Evolutionary conservation across 1,284 basidiomycete species (phyloP).

Genomic region (Trametes pubescens): DNA sequence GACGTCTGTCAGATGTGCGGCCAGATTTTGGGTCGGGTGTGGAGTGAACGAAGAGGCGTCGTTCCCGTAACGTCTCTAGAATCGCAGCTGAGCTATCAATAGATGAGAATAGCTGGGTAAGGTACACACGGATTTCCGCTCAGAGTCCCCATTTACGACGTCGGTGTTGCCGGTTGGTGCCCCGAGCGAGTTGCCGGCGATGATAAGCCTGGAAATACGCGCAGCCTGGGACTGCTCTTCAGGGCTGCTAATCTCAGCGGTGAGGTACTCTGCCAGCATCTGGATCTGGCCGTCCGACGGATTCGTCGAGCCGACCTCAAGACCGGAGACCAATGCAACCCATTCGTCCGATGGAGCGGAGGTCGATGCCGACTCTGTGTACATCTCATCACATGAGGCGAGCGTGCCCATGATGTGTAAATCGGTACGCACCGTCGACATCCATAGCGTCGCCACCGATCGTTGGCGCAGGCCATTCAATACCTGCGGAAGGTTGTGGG

Average conservation of each 20-base stretch:
- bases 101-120: background rate
- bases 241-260: constrained; percentile 80
- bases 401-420: background rate
- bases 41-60: constrained; percentile 71
- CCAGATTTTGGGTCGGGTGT: constrained; percentile 78
- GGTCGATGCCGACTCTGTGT: background rate
- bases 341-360: constrained; percentile 61
- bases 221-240: constrained; percentile 72
- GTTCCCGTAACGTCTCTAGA: constrained; percentile 66
- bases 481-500: constrained; percentile 52
- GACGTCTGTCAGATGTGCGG: constrained; percentile 78
- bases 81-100: constrained; percentile 4
- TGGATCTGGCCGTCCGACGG: constrained; percentile 80
- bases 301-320: constrained; percentile 70
- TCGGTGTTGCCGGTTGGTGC: constrained; percentile 45
- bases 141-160: constrained; percentile 52
- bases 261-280: constrained; percentile 87
- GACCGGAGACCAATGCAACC: constrained; percentile 87
- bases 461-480: constrained; percentile 40
- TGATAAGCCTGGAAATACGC: constrained; percentile 82
- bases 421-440: constrained; percentile 49
- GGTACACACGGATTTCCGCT: constrained; percentile 63
- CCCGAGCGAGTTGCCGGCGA: constrained; percentile 88
- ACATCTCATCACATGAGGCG: background rate
- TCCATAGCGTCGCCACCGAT: constrained; percentile 49